phyloP scores from a whole-genome alignment of 176 grass and related monocot genomes.

The Canna indica region DNA sequence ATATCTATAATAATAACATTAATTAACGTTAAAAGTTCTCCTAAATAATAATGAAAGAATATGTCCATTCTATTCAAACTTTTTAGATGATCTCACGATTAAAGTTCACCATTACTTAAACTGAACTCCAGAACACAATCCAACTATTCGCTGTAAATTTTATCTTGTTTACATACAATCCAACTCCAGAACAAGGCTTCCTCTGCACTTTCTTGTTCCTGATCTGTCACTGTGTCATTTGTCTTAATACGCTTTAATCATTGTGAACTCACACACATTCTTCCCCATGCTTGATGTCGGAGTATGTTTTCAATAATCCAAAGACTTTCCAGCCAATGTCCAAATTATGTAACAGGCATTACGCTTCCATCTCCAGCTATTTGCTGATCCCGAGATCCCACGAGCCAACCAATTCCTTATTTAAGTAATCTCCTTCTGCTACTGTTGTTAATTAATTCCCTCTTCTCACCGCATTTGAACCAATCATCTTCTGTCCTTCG shows the following conservation, averaged over 20 bases:
- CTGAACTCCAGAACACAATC: no score
- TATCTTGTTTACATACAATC: no score
- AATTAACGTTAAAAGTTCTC: background rate
- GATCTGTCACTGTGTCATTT: background rate
- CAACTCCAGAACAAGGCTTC: no score
- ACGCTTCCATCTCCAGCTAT: background rate
- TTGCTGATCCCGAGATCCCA: conserved; percentile 11
- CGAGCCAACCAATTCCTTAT: background rate
- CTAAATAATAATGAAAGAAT: background rate
- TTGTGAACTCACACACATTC: conserved; percentile 7
- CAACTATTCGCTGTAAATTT: background rate
- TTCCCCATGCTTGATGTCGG: conserved; percentile 15
- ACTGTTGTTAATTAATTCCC: background rate
- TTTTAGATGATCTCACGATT: no score
- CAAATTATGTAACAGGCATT: background rate
- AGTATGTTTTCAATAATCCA: conserved; percentile 14
- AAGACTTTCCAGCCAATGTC: conserved; percentile 8
- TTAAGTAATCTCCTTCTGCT: background rate
- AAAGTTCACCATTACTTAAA: background rate
- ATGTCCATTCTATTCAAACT: no score
- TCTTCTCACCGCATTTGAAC: background rate
- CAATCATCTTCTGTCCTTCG: background rate
- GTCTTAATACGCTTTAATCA: conserved; percentile 8
- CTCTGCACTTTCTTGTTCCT: background rate
- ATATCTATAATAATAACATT: background rate